Conservation (phyloP, 2,329 filamentous ascomycete genomes). For the Colletotrichum sp. region DNA sequence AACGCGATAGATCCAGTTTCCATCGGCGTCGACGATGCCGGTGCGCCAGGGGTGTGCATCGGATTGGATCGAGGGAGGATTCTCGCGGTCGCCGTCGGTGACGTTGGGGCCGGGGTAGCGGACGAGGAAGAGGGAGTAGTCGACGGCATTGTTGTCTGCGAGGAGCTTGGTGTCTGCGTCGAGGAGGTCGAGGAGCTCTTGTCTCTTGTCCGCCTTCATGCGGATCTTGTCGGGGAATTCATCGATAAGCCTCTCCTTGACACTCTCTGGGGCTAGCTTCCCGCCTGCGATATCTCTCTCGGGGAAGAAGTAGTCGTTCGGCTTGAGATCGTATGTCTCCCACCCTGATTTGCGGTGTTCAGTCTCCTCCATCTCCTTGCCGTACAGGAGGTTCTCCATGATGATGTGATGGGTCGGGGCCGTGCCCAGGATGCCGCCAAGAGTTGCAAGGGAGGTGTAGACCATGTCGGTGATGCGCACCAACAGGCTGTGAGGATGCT, state of each 20-base stretch:
- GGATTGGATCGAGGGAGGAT: constrained; percentile 47
- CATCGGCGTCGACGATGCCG: constrained; percentile 65
- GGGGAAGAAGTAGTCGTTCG: constrained; percentile 76
- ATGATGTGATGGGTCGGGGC: constrained; percentile 76
- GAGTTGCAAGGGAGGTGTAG: constrained; percentile 55
- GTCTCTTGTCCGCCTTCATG: constrained; percentile 59
- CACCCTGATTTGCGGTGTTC: constrained; percentile 49
- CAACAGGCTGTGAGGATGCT: constrained; percentile 64
- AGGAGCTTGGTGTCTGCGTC: constrained; percentile 69
- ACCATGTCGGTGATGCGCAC: constrained; percentile 77
- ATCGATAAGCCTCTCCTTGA: constrained; percentile 70
- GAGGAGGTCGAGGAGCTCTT: constrained; percentile 59
- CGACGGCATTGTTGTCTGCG: constrained; percentile 68
- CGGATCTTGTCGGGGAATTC: constrained; percentile 70
- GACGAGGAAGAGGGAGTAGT: constrained; percentile 78
- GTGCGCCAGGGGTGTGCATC: constrained; percentile 57
- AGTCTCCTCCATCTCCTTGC: constrained; percentile 51
- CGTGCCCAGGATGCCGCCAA: constrained; percentile 64
- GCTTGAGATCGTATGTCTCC: constrained; percentile 79
- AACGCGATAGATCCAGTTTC: constrained; percentile 70
- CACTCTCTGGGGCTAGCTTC: constrained; percentile 65
- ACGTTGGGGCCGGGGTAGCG: constrained; percentile 39
- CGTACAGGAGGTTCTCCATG: constrained; percentile 78
- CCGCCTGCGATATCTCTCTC: constrained; percentile 74
- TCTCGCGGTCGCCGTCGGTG: constrained; percentile 25